phyloP scores from a whole-genome alignment of 129 eudicot genomes.

The Flaveria ramosissima region DNA sequence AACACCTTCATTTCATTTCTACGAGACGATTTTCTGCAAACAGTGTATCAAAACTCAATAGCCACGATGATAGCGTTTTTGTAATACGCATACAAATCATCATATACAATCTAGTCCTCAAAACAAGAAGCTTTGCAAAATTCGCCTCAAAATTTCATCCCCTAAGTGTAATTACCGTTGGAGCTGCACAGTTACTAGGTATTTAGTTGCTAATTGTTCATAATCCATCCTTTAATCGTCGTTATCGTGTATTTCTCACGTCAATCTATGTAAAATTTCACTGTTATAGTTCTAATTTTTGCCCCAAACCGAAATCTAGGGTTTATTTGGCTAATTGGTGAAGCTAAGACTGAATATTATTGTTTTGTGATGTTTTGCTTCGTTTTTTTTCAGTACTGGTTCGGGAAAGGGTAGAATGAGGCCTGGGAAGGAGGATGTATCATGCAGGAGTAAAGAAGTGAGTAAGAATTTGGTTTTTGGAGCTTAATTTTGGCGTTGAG shows the following conservation, averaged over 20 bases:
- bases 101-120: neutral
- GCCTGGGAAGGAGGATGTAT: constrained; percentile 31
- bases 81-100: neutral
- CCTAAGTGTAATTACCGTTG: constrained; percentile 1
- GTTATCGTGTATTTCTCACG: neutral
- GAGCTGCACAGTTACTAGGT: constrained; percentile 19
- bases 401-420: constrained; percentile 22
- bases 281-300: neutral
- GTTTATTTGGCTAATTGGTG: constrained; percentile 18
- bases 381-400: constrained; percentile 19
- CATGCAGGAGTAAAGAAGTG: constrained; percentile 25
- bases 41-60: neutral
- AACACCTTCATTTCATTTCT: neutral
- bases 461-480: constrained; percentile 24
- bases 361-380: constrained; percentile 21
- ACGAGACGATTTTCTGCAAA: constrained; percentile 10
- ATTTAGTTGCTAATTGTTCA: constrained; percentile 3
- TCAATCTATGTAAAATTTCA: constrained; percentile 4
- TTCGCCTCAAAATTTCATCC: neutral
- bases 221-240: constrained; percentile 13
- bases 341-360: neutral
- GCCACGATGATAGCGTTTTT: neutral
- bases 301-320: constrained; percentile 20
- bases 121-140: neutral
- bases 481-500: constrained; percentile 4